A percentile compares a stretch with the other conserved stretches of the same genome.
phyloP scores from a whole-genome alignment of 805 yeast genomes.

The Wickerhamiella nectarea region DNA sequence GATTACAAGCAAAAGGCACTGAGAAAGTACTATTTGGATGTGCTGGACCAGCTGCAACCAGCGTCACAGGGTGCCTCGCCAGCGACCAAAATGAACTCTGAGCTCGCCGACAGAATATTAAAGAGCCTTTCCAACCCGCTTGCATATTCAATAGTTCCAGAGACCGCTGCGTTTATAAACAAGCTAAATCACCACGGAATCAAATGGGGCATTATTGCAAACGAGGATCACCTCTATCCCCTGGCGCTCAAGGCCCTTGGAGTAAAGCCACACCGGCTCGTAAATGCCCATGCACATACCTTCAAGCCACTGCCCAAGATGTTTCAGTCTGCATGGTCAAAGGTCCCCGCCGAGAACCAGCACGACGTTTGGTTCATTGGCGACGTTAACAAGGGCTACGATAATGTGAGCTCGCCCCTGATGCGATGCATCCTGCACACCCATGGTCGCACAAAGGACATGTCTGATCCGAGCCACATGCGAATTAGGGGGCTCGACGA shows the following conservation, averaged over 20 bases:
- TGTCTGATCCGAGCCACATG: background rate
- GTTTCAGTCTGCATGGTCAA: conserved; percentile 16
- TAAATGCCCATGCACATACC: conserved; percentile 9
- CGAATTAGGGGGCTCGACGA: background rate
- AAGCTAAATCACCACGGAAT: conserved; percentile 11
- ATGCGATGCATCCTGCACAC: conserved; percentile 13
- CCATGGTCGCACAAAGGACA: background rate
- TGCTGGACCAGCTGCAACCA: conserved; percentile 9
- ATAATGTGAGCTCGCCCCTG: conserved; percentile 10
- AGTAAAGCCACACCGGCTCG: conserved; percentile 10
- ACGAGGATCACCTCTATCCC: conserved; percentile 18
- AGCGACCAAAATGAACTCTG: background rate
- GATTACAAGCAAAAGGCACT: conserved; percentile 11
- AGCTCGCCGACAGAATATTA: background rate
- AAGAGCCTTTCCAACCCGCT: conserved; percentile 11
- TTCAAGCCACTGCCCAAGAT: conserved; percentile 22
- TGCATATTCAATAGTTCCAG: conserved; percentile 14
- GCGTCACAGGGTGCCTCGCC: background rate
- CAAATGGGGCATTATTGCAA: conserved; percentile 23
- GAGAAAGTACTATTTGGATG: conserved; percentile 11
- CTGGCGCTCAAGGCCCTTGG: conserved; percentile 13
- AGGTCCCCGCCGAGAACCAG: conserved; percentile 13
- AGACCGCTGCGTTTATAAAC: conserved; percentile 11
- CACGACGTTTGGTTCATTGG: conserved; percentile 21
- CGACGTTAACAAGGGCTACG: conserved; percentile 14